These are phyloP conservation scores for Triadica sebifera DNA, from an alignment of 345 rosid species.

Conservation along the genomic window DNA sequence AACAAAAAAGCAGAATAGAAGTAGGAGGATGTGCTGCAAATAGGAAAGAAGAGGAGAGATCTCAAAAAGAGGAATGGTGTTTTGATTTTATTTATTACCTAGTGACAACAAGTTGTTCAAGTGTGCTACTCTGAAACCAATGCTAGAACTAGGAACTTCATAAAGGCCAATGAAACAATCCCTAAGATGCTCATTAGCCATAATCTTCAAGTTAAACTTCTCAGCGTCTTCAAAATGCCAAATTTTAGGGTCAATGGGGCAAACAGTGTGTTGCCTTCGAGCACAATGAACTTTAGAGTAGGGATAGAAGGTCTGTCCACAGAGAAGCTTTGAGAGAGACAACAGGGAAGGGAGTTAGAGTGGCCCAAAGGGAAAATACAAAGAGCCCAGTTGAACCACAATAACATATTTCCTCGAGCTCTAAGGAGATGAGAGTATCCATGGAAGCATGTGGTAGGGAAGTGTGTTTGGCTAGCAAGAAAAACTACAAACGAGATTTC, in stretches of 20 bases:
- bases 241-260: constrained; percentile 35
- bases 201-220: constrained; percentile 46
- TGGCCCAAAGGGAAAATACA: constrained; percentile 21
- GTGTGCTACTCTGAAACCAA: constrained; percentile 52
- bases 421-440: constrained; percentile 56
- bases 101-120: constrained; percentile 58
- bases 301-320: constrained; percentile 59
- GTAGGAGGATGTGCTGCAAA: background rate
- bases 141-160: constrained; percentile 38
- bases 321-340: constrained; percentile 37
- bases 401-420: constrained; percentile 63
- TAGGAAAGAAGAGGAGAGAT: background rate
- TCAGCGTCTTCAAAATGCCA: constrained; percentile 47
- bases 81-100: constrained; percentile 31
- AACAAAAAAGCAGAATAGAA: background rate
- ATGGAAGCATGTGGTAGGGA: constrained; percentile 21
- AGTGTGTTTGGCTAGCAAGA: constrained; percentile 5
- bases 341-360: constrained; percentile 17
- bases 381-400: constrained; percentile 48
- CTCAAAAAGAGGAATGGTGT: too few species aligned
- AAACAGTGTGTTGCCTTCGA: constrained; percentile 20
- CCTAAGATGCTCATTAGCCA: constrained; percentile 55
- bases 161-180: constrained; percentile 67
- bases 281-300: constrained; percentile 48
- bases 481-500: too few species aligned